Conservation (phyloP, 2,329 filamentous ascomycete genomes). For the Colletotrichum nymphaeae region DNA sequence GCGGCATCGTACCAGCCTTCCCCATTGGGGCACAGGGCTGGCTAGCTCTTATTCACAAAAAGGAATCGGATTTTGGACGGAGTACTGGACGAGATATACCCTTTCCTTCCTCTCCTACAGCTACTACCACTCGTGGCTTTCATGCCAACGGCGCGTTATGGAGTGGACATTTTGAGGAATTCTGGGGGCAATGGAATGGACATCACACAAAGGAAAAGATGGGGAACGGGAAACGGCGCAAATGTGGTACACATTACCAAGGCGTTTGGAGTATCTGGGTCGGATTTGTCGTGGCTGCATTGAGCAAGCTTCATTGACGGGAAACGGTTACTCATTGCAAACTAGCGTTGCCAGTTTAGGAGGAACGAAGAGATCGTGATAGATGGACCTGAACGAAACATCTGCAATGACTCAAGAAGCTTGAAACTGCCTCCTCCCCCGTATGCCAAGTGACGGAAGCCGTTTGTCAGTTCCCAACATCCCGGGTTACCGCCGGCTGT, state of each 20-base stretch:
- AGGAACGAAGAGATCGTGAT: slow-evolving; percentile 15
- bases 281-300: background rate
- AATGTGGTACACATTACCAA: background rate
- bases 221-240: background rate
- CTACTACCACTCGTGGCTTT: slow-evolving; percentile 26
- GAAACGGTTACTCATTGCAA: background rate
- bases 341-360: background rate
- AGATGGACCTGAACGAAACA: slow-evolving; percentile 20
- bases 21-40: background rate
- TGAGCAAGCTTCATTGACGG: background rate
- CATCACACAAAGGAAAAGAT: background rate
- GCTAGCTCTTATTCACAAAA: background rate
- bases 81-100: slow-evolving; percentile 33
- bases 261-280: slow-evolving; percentile 22
- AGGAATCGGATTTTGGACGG: slow-evolving; percentile 20
- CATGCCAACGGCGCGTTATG: slow-evolving; percentile 21
- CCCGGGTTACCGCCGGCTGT: background rate
- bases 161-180: slow-evolving; percentile 18
- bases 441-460: background rate
- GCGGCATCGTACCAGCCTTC: slow-evolving; percentile 5
- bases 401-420: slow-evolving; percentile 17
- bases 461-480: no score
- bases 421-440: background rate
- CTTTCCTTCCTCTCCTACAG: slow-evolving; percentile 18
- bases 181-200: background rate